Base-by-base conservation (phyloP, 2,329 filamentous ascomycete species). In the Zymoseptoria crescenta region DNA sequence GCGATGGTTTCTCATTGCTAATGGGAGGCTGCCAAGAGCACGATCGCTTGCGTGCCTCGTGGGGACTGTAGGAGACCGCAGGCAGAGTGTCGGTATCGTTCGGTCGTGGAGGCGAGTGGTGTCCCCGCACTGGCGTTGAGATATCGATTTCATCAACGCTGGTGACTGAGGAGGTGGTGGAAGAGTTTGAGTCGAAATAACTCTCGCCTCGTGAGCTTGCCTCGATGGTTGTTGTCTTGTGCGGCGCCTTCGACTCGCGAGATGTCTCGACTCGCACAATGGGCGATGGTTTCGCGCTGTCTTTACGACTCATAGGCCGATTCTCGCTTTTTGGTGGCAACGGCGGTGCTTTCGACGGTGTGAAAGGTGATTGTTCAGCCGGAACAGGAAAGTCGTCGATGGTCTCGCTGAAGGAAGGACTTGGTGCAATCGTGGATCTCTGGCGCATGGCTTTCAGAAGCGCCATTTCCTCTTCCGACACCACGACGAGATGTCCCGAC, bases 381-480 rank as follows among this genome's bases (percentile, higher is more conserved):
- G 35, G 35, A 16, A 16, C 35, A 4, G 35, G 35, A 16, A 41
- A 41, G 4, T 41, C 16, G 4, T 16, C 35, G 16, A 41, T 41
- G 9, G 35, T 41, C 35, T 41, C 35, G 10, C 35, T 41, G 10
- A 9, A 41, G 10, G 35, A 41, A 16, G 35, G 49, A 73, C 69
- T 62, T 77, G 74, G 27, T 72, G 72, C 77, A 79, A 79, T 7
- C 73, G 74, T 9, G 77, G 76, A 51, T 77, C 79, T 80, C 58
- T 74, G 73, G 7, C 78, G 75, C 76, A 80, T 79, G 68, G 80
- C 69, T 57, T 79, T 78, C 41, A 80, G 62, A 13, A 80, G 65
- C 24, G 76, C 75, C 67, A 79, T 78, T 64, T 80, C 78, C 65
- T 80, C 78, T 56, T 77, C 73, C 1, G 77, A 79, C 16, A 80